phyloP scores from a whole-genome alignment of 371 early-diverging fungal genomes.

The Zychaea mexicana region DNA sequence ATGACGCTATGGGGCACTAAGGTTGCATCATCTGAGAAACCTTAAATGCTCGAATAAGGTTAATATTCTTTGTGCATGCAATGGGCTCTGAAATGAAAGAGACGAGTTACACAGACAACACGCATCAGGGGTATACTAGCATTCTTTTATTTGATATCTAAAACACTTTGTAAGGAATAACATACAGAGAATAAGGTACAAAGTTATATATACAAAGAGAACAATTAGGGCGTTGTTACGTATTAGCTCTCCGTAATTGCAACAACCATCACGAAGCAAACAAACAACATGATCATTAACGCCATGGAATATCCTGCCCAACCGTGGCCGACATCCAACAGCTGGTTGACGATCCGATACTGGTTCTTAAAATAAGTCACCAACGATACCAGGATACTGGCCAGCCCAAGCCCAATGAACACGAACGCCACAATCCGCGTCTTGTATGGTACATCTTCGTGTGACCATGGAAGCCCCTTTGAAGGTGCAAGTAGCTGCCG shows the following conservation, averaged over 20 bases:
- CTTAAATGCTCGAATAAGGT: too few species aligned
- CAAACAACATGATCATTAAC: conserved; percentile 35
- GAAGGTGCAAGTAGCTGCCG: conserved; percentile 42
- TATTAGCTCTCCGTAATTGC: conserved; percentile 24
- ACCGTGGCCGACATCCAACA: conserved; percentile 41
- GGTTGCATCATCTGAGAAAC: too few species aligned
- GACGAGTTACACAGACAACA: too few species aligned
- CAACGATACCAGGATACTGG: conserved; percentile 29
- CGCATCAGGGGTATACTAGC: too few species aligned
- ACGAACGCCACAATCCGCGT: conserved; percentile 32
- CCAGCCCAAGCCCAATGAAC: conserved; percentile 38
- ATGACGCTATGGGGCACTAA: too few species aligned
- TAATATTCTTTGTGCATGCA: too few species aligned
- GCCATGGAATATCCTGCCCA: conserved; percentile 44
- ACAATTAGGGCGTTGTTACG: background rate
- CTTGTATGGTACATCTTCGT: conserved; percentile 20
- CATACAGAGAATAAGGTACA: background rate
- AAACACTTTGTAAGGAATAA: too few species aligned
- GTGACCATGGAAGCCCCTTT: conserved; percentile 39
- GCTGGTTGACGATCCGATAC: conserved; percentile 28
- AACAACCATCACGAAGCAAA: conserved; percentile 39
- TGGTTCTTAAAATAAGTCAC: conserved; percentile 43
- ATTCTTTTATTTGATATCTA: too few species aligned
- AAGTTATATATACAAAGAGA: background rate
- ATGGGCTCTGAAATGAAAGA: too few species aligned